phyloP scores from a whole-genome alignment of 345 rosid genomes.

The Melaleuca quinquenervia region DNA sequence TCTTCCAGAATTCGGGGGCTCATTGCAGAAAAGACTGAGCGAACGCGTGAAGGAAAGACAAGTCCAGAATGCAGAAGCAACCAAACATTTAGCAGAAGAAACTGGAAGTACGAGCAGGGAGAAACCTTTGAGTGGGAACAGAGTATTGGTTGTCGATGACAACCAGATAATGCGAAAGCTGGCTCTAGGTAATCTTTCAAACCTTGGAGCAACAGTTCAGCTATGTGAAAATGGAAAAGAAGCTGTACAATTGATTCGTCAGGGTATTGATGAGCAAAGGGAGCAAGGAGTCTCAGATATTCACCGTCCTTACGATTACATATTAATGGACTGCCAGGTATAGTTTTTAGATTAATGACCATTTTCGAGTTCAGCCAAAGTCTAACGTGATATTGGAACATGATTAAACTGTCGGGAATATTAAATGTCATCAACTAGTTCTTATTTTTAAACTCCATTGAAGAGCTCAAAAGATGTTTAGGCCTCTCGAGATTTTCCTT shows the following conservation, averaged over 20 bases:
- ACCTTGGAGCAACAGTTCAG: constrained; percentile 46
- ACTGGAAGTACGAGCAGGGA: neutral
- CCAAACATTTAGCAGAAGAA: neutral
- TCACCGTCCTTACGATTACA: constrained; percentile 41
- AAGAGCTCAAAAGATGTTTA: neutral
- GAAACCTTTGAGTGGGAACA: constrained; percentile 44
- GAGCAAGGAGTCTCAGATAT: neutral
- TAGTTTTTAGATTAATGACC: neutral
- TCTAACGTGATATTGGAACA: neutral
- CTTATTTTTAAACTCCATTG: neutral
- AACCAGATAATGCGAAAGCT: neutral
- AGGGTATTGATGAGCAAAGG: constrained; percentile 10
- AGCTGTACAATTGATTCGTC: constrained; percentile 30
- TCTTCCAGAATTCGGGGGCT: constrained; percentile 55
- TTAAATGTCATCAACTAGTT: neutral
- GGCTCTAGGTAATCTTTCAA: constrained; percentile 6
- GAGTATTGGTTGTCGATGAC: constrained; percentile 59
- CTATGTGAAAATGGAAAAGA: constrained; percentile 42
- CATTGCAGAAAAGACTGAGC: neutral
- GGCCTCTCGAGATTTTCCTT: neutral
- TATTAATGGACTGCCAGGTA: constrained; percentile 91
- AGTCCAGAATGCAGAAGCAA: neutral
- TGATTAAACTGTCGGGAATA: neutral
- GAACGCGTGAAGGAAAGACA: neutral
- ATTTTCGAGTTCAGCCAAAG: neutral